These are phyloP conservation scores for Fusarium graminum DNA, from an alignment of 2,329 filamentous ascomycete genomes.

Conservation along the genomic window DNA sequence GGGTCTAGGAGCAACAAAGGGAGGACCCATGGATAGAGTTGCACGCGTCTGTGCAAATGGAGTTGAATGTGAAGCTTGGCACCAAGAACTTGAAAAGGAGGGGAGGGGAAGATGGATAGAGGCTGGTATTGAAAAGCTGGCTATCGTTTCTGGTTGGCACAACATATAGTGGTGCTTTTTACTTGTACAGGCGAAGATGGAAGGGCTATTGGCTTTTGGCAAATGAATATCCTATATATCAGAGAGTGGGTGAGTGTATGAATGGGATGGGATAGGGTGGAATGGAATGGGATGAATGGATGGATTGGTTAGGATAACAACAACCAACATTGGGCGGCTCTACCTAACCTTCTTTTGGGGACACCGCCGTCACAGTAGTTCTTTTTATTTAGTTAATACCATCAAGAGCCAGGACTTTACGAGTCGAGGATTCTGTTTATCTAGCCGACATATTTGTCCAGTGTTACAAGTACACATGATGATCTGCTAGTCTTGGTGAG, in stretches of 20 bases:
- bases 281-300: background rate
- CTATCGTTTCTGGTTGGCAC: slow-evolving; percentile 36
- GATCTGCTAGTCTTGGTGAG: background rate
- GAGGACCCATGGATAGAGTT: slow-evolving; percentile 29
- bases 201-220: slow-evolving; percentile 31
- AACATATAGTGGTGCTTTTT: slow-evolving; percentile 36
- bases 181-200: slow-evolving; percentile 32
- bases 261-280: background rate
- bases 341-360: slow-evolving; percentile 18
- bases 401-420: slow-evolving; percentile 18
- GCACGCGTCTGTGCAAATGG: slow-evolving; percentile 30
- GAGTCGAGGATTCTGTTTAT: slow-evolving; percentile 23
- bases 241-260: slow-evolving; percentile 26
- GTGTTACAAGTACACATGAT: background rate
- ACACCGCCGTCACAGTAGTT: slow-evolving; percentile 5
- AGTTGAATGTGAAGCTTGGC: slow-evolving; percentile 24
- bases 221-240: slow-evolving; percentile 49
- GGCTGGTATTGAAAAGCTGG: slow-evolving; percentile 13
- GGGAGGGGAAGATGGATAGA: slow-evolving; percentile 14
- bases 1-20: slow-evolving; percentile 40
- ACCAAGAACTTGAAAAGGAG: slow-evolving; percentile 8
- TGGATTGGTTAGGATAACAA: slow-evolving; percentile 34
- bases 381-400: slow-evolving; percentile 40
- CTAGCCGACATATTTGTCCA: background rate
- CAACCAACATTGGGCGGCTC: slow-evolving; percentile 14